A percentile compares a stretch with the other conserved stretches of the same genome.
Conservation (phyloP, 345 rosid species). For the Iberis pinnata region DNA sequence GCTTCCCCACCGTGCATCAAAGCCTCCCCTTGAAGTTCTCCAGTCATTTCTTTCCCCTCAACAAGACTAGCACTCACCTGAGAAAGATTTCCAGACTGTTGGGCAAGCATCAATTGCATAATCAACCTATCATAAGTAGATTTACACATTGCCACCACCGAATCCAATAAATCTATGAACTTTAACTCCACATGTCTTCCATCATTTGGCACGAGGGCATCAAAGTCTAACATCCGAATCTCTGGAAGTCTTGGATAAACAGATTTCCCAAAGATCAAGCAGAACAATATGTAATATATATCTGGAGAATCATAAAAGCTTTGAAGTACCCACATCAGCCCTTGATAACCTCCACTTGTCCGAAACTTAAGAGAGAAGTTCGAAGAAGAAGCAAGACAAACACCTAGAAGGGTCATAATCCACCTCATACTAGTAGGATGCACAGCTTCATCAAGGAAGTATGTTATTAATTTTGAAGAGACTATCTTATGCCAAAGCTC, state of each 20-base stretch:
- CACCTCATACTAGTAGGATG: conserved; percentile 98
- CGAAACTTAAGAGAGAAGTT: conserved; percentile 80
- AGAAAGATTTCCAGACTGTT: conserved; percentile 73
- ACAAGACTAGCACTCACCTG: conserved; percentile 64
- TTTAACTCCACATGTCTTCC: conserved; percentile 63
- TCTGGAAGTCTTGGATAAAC: conserved; percentile 94
- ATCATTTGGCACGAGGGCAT: conserved; percentile 78
- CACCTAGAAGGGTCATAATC: conserved; percentile 96
- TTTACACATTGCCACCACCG: conserved; percentile 78
- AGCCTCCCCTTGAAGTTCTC: conserved; percentile 97
- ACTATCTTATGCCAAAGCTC: conserved; percentile 95
- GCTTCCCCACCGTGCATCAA: conserved; percentile 95
- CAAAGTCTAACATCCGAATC: conserved; percentile 94
- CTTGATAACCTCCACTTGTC: conserved; percentile 81
- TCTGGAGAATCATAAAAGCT: conserved; percentile 94
- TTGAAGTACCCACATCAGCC: conserved; percentile 70
- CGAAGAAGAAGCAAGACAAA: conserved; percentile 71
- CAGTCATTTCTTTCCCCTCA: conserved; percentile 73
- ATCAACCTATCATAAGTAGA: conserved; percentile 80
- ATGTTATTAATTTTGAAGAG: conserved; percentile 80
- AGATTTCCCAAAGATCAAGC: conserved; percentile 77
- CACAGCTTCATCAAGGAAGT: conserved; percentile 93
- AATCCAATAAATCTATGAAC: conserved; percentile 80
- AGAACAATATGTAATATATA: conserved; percentile 85
- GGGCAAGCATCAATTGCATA: conserved; percentile 70